These are phyloP conservation scores for Austroboletus eburneus DNA, from an alignment of 768 basidiomycete genomes.

Conservation along the genomic window DNA sequence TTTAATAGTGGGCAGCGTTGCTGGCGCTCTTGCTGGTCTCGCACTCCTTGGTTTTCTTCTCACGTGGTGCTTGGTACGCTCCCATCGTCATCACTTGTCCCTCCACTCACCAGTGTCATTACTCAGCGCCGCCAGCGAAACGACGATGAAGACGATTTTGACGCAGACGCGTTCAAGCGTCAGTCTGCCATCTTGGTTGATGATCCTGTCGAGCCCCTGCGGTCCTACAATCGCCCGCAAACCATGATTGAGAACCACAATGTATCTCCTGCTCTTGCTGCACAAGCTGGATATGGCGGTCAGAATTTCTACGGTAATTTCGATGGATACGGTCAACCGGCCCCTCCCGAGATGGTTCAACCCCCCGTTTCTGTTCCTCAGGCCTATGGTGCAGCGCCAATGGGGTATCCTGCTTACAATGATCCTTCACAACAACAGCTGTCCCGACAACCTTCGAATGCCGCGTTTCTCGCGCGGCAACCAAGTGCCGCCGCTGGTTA, in stretches of 20 bases:
- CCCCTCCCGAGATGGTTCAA: conserved; percentile 16
- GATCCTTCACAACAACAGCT: conserved; percentile 26
- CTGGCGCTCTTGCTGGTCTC: conserved; percentile 43
- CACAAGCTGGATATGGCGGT: conserved; percentile 14
- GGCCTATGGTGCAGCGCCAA: conserved; percentile 17
- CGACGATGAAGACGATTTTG: conserved; percentile 41
- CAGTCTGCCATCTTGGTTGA: conserved; percentile 58
- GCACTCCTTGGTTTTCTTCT: conserved; percentile 37
- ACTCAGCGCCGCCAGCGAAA: conserved; percentile 42
- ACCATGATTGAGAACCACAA: conserved; percentile 56
- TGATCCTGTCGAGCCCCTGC: conserved; percentile 41
- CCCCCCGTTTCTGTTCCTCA: conserved; percentile 13
- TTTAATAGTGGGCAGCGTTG: conserved; percentile 39
- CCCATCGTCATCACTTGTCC: background rate
- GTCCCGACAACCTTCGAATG: conserved; percentile 22
- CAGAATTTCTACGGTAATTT: conserved; percentile 27
- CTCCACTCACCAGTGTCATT: conserved; percentile 4
- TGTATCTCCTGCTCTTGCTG: conserved; percentile 24
- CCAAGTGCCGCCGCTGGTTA: conserved; percentile 17
- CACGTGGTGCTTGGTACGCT: conserved; percentile 45
- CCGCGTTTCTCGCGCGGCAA: conserved; percentile 18
- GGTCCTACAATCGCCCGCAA: conserved; percentile 54
- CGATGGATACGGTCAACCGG: conserved; percentile 22
- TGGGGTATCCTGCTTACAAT: conserved; percentile 24
- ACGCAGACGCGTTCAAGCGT: conserved; percentile 55